Conservation (phyloP, 768 basidiomycete genomes). For the Termitomyces heimii region DNA sequence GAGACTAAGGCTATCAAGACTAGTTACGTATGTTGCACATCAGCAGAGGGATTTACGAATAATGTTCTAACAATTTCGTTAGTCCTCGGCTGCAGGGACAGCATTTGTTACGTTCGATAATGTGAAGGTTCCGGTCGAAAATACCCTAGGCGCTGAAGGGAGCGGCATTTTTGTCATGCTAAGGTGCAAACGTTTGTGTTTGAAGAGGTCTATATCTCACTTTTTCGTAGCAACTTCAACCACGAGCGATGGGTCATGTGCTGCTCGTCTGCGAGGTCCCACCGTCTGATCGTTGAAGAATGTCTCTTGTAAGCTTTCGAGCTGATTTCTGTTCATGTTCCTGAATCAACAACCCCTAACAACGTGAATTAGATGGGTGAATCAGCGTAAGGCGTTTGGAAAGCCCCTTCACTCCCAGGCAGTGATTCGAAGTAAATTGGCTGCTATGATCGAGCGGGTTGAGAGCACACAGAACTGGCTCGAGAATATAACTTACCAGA, state of each 20-base stretch:
- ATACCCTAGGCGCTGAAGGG: slow-evolving; percentile 77
- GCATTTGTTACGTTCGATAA: slow-evolving; percentile 73
- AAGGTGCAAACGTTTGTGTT: slow-evolving; percentile 24
- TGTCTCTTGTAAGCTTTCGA: slow-evolving; percentile 40
- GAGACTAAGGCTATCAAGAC: slow-evolving; percentile 87
- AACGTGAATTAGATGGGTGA: slow-evolving; percentile 56
- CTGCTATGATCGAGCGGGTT: slow-evolving; percentile 62
- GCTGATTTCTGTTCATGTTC: not conserved
- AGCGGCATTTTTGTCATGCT: slow-evolving; percentile 54
- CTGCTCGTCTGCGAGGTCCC: slow-evolving; percentile 61
- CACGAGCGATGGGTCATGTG: slow-evolving; percentile 94
- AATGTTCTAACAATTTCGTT: not conserved
- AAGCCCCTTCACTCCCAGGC: slow-evolving; percentile 80
- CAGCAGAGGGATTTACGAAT: not conserved
- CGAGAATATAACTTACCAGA: slow-evolving; percentile 81
- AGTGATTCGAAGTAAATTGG: slow-evolving; percentile 85
- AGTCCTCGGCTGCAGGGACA: slow-evolving; percentile 78
- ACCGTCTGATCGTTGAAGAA: slow-evolving; percentile 51
- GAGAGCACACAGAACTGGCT: slow-evolving; percentile 78
- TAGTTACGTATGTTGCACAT: slow-evolving; percentile 27
- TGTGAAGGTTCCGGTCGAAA: slow-evolving; percentile 78
- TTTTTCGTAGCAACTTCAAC: slow-evolving; percentile 71
- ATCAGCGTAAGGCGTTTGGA: slow-evolving; percentile 86
- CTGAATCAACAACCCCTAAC: not conserved
- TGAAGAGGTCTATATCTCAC: not conserved